Evolutionary conservation across 1,284 basidiomycete species (phyloP).

Genomic region (Polyporus tsugae): DNA sequence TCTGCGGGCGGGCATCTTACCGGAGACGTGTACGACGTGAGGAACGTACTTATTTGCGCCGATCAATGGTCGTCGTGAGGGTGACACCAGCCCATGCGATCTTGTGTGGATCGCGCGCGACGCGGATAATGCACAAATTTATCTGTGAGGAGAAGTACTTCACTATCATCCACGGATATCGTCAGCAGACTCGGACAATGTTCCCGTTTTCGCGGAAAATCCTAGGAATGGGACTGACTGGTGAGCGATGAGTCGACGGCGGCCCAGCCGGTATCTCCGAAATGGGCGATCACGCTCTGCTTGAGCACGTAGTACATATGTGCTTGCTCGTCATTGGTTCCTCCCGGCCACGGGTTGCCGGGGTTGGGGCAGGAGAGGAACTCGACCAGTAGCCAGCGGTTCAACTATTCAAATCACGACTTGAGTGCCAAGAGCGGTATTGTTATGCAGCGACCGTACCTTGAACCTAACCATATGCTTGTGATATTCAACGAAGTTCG

Average conservation of each 20-base stretch:
- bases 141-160: slow-evolving; percentile 86
- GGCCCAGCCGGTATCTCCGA: slow-evolving; percentile 85
- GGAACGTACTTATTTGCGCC: slow-evolving; percentile 66
- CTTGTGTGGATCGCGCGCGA: slow-evolving; percentile 76
- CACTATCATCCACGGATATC: slow-evolving; percentile 52
- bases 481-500: no score
- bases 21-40: slow-evolving; percentile 78
- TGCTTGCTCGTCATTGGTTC: slow-evolving; percentile 54
- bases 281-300: slow-evolving; percentile 75
- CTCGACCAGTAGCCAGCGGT: slow-evolving; percentile 82
- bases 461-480: slow-evolving; percentile 69
- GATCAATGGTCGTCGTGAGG: slow-evolving; percentile 66
- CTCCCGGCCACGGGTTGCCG: slow-evolving; percentile 7
- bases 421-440: slow-evolving; percentile 15
- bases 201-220: no score
- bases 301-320: slow-evolving; percentile 71
- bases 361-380: slow-evolving; percentile 58
- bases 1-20: slow-evolving; percentile 46
- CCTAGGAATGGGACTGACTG: slow-evolving; percentile 49
- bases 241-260: slow-evolving; percentile 72
- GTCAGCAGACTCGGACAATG: background rate
- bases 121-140: slow-evolving; percentile 79
- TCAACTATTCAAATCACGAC: slow-evolving; percentile 51
- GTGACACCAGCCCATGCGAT: slow-evolving; percentile 80
- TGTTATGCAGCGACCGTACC: slow-evolving; percentile 41